Percentiles rank a stretch among this genome's conserved stretches.
Evolutionary conservation across 2,329 filamentous ascomycete genomes (phyloP).

Genomic region (Calonectria pauciramosa): DNA sequence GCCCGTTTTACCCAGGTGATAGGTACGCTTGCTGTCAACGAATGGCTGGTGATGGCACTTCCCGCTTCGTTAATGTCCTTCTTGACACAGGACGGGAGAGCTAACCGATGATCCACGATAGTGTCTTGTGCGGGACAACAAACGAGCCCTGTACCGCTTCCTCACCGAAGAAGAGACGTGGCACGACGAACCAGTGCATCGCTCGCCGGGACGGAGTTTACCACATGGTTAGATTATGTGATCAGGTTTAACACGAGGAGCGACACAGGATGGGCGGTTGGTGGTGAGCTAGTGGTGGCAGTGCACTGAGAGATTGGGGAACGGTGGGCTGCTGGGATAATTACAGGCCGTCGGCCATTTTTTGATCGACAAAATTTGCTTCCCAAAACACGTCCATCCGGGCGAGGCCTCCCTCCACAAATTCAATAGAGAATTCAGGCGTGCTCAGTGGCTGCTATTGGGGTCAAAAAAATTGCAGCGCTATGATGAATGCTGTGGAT

Average conservation of each 20-base stretch:
- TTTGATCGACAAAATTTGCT: not conserved
- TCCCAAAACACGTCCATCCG: not conserved
- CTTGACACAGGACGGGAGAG: conserved; percentile 2
- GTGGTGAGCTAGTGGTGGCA: conserved; percentile 28
- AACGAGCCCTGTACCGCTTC: not conserved
- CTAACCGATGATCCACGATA: not conserved
- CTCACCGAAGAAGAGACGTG: not conserved
- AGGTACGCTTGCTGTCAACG: not conserved
- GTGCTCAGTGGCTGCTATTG: not conserved
- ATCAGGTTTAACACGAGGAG: not conserved
- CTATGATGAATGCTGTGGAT: conserved; percentile 24
- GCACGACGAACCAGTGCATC: not conserved
- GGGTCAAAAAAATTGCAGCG: not conserved
- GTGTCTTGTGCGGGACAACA: not conserved
- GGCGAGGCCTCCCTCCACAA: not conserved
- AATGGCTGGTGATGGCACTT: not conserved
- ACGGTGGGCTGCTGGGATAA: conserved; percentile 20
- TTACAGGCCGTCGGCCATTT: not conserved
- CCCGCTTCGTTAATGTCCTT: not conserved
- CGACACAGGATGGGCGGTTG: not conserved
- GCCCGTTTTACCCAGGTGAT: conserved; percentile 5
- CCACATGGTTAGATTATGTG: not conserved
- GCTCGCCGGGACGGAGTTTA: not conserved
- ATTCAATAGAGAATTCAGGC: not conserved
- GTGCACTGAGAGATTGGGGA: conserved; percentile 16